A percentile compares a stretch with the other conserved stretches of the same genome.
Conservation (phyloP, 2,329 filamentous ascomycete species). For the Fonsecaea pedrosoi region DNA sequence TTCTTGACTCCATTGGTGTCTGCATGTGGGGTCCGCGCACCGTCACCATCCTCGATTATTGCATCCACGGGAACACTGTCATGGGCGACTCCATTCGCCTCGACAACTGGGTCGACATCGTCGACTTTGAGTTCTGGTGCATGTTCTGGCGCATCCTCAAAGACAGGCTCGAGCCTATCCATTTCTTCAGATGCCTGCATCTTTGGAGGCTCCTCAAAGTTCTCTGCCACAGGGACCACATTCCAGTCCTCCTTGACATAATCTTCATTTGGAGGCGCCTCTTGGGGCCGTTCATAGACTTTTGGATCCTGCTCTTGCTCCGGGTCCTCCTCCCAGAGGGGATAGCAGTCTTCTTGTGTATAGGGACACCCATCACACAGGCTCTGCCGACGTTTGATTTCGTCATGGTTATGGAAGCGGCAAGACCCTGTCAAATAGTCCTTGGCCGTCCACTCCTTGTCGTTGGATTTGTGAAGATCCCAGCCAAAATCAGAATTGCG, state of each 20-base stretch:
- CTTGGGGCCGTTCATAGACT: neutral
- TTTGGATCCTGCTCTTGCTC: neutral
- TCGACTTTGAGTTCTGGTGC: neutral
- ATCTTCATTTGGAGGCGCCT: neutral
- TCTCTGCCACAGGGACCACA: neutral
- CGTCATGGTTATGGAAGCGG: constrained; percentile 35
- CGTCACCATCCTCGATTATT: neutral
- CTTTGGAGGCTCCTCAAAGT: neutral
- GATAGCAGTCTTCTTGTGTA: constrained; percentile 35
- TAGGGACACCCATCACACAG: constrained; percentile 33
- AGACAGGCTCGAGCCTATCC: neutral
- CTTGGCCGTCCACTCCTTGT: constrained; percentile 31
- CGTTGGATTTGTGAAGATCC: constrained; percentile 27
- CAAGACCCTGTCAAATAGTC: constrained; percentile 30
- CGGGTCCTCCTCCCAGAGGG: constrained; percentile 20
- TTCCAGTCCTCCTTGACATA: neutral
- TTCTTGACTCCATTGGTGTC: neutral
- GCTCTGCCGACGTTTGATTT: constrained; percentile 16
- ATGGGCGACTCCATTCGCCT: neutral
- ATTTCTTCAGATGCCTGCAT: neutral
- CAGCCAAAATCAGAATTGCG: constrained; percentile 32
- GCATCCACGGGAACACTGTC: neutral
- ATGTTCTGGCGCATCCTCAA: neutral
- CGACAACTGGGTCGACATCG: neutral
- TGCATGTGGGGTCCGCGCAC: constrained; percentile 9